phyloP scores from a whole-genome alignment of 2,329 filamentous ascomycete genomes.

The Fusarium sp. region DNA sequence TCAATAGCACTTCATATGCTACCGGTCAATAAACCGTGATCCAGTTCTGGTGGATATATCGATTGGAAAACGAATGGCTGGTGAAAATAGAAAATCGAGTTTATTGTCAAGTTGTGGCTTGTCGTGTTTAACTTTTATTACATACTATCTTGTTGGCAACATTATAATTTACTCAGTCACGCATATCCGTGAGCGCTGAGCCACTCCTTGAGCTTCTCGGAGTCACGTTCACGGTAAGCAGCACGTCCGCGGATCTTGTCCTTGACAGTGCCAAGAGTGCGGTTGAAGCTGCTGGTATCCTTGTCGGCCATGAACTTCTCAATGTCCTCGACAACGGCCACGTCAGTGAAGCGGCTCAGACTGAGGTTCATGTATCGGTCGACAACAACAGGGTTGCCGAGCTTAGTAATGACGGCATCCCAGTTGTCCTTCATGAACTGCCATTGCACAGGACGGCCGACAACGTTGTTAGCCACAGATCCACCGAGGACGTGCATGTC shows the following conservation, averaged over 20 bases:
- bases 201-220: constrained; percentile 82
- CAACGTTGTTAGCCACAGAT: constrained; percentile 78
- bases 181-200: constrained; percentile 66
- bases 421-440: constrained; percentile 88
- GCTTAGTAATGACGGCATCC: constrained; percentile 76
- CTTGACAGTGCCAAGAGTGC: constrained; percentile 85
- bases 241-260: constrained; percentile 89
- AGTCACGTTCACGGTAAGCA: constrained; percentile 84
- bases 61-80: background rate
- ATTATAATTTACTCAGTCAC: constrained; percentile 52
- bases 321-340: constrained; percentile 79
- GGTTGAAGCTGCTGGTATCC: constrained; percentile 87
- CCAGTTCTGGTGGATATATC: too few relatives aligned
- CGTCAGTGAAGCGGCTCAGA: constrained; percentile 82
- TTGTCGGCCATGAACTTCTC: constrained; percentile 86
- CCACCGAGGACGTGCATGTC: constrained; percentile 88
- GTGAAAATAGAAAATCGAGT: background rate
- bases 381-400: constrained; percentile 87
- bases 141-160: constrained; percentile 5
- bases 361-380: constrained; percentile 88
- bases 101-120: background rate
- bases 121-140: constrained; percentile 23
- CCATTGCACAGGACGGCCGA: constrained; percentile 83
- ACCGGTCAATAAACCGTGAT: too few relatives aligned
- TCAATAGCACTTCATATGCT: too few relatives aligned